phyloP scores from a whole-genome alignment of 2,329 filamentous ascomycete genomes.

The Fusarium equiseti region DNA sequence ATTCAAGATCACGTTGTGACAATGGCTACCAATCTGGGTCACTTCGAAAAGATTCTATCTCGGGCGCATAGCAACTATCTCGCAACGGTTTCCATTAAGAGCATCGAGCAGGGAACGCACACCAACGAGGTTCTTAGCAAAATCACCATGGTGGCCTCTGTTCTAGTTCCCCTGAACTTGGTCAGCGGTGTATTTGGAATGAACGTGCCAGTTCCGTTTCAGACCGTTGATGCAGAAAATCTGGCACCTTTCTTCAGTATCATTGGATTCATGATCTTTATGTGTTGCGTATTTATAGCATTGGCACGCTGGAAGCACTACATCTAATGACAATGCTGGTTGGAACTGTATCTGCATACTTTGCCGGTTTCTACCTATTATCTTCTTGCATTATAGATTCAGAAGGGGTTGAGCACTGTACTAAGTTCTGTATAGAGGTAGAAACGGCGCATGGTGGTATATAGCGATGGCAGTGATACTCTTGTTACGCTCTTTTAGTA shows the following conservation, averaged over 20 bases:
- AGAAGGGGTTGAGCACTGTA: slow-evolving; percentile 14
- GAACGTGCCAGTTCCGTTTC: slow-evolving; percentile 83
- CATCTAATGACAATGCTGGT: slow-evolving; percentile 57
- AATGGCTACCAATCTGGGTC: slow-evolving; percentile 95
- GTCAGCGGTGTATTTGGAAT: slow-evolving; percentile 90
- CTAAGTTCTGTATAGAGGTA: slow-evolving; percentile 24
- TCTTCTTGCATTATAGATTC: slow-evolving; percentile 37
- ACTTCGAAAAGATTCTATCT: slow-evolving; percentile 98
- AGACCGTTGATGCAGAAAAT: slow-evolving; percentile 57
- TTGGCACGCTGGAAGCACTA: slow-evolving; percentile 61
- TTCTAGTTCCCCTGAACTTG: slow-evolving; percentile 95
- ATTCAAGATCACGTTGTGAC: slow-evolving; percentile 99
- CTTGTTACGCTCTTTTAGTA: slow-evolving; percentile 20
- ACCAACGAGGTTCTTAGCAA: slow-evolving; percentile 93
- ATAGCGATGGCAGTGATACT: slow-evolving; percentile 2
- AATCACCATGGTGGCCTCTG: slow-evolving; percentile 92
- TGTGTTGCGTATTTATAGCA: slow-evolving; percentile 61
- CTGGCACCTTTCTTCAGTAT: slow-evolving; percentile 55
- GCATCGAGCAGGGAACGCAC: slow-evolving; percentile 86
- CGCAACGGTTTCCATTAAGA: slow-evolving; percentile 92
- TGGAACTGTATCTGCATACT: background rate
- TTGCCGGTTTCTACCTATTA: slow-evolving; percentile 10
- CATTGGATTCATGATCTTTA: slow-evolving; percentile 61
- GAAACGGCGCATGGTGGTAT: slow-evolving; percentile 11
- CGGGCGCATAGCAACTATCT: slow-evolving; percentile 96